Evolutionary conservation across 192 early-diverging fungal species (phyloP).

Genomic region (Piromyces finnis): DNA sequence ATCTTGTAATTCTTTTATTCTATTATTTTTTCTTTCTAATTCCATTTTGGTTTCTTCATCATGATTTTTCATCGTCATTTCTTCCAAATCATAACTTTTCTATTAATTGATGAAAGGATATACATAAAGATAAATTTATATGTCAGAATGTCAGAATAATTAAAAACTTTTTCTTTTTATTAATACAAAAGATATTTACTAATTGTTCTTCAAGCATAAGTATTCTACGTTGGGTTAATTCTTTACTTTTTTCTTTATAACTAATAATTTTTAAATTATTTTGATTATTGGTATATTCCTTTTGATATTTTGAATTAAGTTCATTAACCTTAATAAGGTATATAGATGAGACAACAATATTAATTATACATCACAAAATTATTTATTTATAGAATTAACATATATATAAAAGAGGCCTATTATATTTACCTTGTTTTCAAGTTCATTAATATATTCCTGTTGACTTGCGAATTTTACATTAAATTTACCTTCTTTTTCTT

Average conservation of each 20-base stretch:
- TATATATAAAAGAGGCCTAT: no score
- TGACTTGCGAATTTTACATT: neutral
- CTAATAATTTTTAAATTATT: neutral
- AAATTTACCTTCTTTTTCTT: neutral
- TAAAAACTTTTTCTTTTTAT: no score
- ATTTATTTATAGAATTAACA: no score
- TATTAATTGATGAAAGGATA: neutral
- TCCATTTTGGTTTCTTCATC: neutral
- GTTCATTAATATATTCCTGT: neutral
- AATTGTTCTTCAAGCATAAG: neutral
- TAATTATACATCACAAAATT: no score
- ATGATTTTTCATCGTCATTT: neutral
- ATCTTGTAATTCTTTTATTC: neutral
- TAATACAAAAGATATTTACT: neutral
- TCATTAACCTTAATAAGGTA: neutral
- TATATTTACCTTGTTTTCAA: neutral
- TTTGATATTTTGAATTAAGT: neutral
- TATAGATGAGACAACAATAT: neutral
- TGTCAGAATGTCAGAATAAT: no score
- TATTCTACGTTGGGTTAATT: neutral
- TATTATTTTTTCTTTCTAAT: neutral
- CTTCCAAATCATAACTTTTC: neutral
- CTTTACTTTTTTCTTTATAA: neutral
- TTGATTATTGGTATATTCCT: neutral
- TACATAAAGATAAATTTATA: no score